Conservation (phyloP, 371 early-diverging fungal genomes). For the Lichtheimia corymbifera region DNA sequence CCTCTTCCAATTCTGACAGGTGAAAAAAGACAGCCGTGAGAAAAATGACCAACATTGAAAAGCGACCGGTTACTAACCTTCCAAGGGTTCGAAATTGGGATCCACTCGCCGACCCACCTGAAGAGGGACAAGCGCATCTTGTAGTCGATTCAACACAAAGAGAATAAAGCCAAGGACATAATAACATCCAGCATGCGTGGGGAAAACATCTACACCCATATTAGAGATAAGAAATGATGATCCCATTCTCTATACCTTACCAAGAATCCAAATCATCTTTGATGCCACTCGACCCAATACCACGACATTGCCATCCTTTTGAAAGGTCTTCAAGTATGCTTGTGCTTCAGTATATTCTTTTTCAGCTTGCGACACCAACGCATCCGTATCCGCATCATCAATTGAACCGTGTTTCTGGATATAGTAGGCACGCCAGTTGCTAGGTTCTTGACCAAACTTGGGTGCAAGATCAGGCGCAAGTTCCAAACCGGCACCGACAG, state of each 20-base stretch:
- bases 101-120: conserved; percentile 54
- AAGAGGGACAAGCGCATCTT: conserved; percentile 50
- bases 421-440: conserved; percentile 50
- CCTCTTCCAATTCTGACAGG: conserved; percentile 48
- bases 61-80: conserved; percentile 28
- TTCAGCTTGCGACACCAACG: conserved; percentile 43
- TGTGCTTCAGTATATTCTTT: conserved; percentile 47
- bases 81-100: conserved; percentile 53
- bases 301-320: conserved; percentile 43
- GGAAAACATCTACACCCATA: conserved; percentile 42
- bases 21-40: background rate
- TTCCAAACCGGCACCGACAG: conserved; percentile 47
- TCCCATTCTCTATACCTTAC: conserved; percentile 22
- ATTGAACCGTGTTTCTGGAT: conserved; percentile 28
- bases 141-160: conserved; percentile 50
- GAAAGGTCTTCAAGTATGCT: conserved; percentile 42
- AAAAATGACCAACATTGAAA: background rate
- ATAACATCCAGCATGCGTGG: conserved; percentile 60
- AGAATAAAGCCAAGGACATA: conserved; percentile 55
- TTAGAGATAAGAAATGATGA: background rate
- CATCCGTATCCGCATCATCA: conserved; percentile 32
- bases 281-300: conserved; percentile 49
- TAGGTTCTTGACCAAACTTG: conserved; percentile 43
- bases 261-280: conserved; percentile 55
- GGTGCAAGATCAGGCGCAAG: conserved; percentile 40